Evolutionary conservation across 2,329 filamentous ascomycete species (phyloP), one percentile per base, ranked within the genome.

Genomic region (Coleophoma crateriformis): DNA sequence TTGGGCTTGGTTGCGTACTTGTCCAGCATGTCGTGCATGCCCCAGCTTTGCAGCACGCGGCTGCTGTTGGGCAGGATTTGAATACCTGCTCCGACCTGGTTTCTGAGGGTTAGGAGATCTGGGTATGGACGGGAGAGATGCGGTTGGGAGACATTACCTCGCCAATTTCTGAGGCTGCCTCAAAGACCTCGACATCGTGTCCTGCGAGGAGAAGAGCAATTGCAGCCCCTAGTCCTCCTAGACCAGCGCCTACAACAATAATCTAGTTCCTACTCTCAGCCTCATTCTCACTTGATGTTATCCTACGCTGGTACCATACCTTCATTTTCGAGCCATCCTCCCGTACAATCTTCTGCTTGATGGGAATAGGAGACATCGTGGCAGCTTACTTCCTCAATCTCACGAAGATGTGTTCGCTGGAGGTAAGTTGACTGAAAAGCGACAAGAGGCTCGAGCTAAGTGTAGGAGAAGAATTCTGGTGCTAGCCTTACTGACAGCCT

Each of bases 171-270:
- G 63, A 59, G 2, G 70, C 68, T 1, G 69, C 61, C 47, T 75
- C 72, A 7, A 71, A 67, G 7, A 75, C 62, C 5, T 61, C 64
- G 14, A 74, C 71, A 14, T 59, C 53, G 49, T 74, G 71, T 3
- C 61, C 61, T 8, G 60, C 57, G 27, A 62, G 52, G 12, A 56
- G 38, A 32, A 56, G 52, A 7, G 60, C 51, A 14, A 64, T 63
- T 39, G 61, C 61, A 15, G 71, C 68, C 14, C 71, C 68, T 8
- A 82, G 67, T 5, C 78, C 78, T 20, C 76, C 75, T 17, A 81
- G 67, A 6, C 78, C 78, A 10, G 76, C 78, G n/a, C 78, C 78
- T 17, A 79, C 71, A 22, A 81, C 65, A 19, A 79, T 68, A 22
- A 79, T 50, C 57, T 61, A 43, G 13, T 19, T 8, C 10, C 13